Percentiles rank a stretch among this genome's conserved stretches.
Conservation (phyloP, 768 basidiomycete genomes). For the Tephrocybe sp. region DNA sequence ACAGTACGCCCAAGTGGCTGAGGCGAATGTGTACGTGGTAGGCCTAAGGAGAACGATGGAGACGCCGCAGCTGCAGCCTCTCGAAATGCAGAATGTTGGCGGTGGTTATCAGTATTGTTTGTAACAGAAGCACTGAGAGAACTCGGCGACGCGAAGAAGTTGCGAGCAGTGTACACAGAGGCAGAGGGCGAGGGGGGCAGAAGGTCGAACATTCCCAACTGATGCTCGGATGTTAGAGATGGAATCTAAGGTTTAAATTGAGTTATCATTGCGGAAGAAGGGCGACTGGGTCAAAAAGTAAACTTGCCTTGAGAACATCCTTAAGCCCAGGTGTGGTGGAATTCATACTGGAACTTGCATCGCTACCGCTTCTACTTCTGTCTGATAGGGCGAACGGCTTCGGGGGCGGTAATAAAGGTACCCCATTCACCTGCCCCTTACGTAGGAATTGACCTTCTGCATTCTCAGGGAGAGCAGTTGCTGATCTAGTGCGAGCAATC, state of each 20-base stretch:
- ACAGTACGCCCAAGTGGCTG: slow-evolving; percentile 23
- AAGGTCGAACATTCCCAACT: slow-evolving; percentile 65
- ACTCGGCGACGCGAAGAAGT: slow-evolving; percentile 36
- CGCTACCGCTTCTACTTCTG: slow-evolving; percentile 50
- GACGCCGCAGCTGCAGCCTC: slow-evolving; percentile 21
- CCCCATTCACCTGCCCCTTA: slow-evolving; percentile 14
- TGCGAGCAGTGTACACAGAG: slow-evolving; percentile 35
- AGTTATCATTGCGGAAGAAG: background rate
- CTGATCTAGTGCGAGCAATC: slow-evolving; percentile 41
- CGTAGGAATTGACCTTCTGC: slow-evolving; percentile 11
- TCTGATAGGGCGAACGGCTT: slow-evolving; percentile 42
- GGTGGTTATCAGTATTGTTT: slow-evolving; percentile 17
- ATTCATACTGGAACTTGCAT: slow-evolving; percentile 34
- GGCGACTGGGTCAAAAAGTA: background rate
- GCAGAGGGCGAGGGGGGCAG: slow-evolving; percentile 73
- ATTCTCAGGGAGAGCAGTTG: slow-evolving; percentile 39
- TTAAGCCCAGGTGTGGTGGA: slow-evolving; percentile 60
- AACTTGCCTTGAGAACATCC: slow-evolving; percentile 67
- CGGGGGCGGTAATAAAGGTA: slow-evolving; percentile 39
- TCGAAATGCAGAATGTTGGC: slow-evolving; percentile 19
- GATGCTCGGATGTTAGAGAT: slow-evolving; percentile 67
- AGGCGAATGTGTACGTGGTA: slow-evolving; percentile 30
- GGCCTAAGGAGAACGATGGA: slow-evolving; percentile 37
- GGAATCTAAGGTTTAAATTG: slow-evolving; percentile 50
- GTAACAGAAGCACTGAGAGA: slow-evolving; percentile 31